Conservation (phyloP, 2,329 filamentous ascomycete species). For the Colletotrichum tropicicola region DNA sequence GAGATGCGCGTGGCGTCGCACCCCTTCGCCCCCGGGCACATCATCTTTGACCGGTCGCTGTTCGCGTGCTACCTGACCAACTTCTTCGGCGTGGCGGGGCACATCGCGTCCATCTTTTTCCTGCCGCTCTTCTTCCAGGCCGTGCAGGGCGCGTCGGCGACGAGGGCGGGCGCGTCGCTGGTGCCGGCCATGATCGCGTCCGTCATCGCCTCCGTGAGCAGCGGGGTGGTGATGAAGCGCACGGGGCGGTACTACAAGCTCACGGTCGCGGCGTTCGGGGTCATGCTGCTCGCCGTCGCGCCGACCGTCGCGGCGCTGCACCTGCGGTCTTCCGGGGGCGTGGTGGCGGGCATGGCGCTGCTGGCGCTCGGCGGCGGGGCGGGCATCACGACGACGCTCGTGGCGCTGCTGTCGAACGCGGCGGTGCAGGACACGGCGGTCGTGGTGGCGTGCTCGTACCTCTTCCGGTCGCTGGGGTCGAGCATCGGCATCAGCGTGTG, state of each 20-base stretch:
- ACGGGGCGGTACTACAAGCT: slow-evolving; percentile 78
- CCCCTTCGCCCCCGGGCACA: slow-evolving; percentile 78
- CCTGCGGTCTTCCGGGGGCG: slow-evolving; percentile 56
- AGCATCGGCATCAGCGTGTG: slow-evolving; percentile 77
- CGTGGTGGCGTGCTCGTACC: slow-evolving; percentile 81
- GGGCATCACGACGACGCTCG: slow-evolving; percentile 76
- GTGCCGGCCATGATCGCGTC: slow-evolving; percentile 71
- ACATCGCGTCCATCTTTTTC: slow-evolving; percentile 71
- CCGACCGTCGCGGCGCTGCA: slow-evolving; percentile 63
- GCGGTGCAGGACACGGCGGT: slow-evolving; percentile 75
- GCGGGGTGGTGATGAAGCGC: slow-evolving; percentile 73
- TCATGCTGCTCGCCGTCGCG: slow-evolving; percentile 62
- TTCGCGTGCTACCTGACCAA: slow-evolving; percentile 76
- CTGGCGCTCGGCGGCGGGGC: slow-evolving; percentile 51
- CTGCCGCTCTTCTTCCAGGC: slow-evolving; percentile 83
- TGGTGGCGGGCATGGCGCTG: slow-evolving; percentile 65
- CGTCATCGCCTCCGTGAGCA: slow-evolving; percentile 71
- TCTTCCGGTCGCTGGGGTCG: slow-evolving; percentile 83
- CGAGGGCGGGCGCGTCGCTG: slow-evolving; percentile 70
- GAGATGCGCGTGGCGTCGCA: slow-evolving; percentile 74
- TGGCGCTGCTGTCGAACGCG: slow-evolving; percentile 77
- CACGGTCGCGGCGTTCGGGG: slow-evolving; percentile 64
- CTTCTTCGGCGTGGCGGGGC: slow-evolving; percentile 73
- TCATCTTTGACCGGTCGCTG: slow-evolving; percentile 74
- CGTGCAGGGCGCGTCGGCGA: slow-evolving; percentile 70